These are phyloP conservation scores for Aphanocladium album DNA, from an alignment of 2,329 filamentous ascomycete genomes.

Conservation along the genomic window DNA sequence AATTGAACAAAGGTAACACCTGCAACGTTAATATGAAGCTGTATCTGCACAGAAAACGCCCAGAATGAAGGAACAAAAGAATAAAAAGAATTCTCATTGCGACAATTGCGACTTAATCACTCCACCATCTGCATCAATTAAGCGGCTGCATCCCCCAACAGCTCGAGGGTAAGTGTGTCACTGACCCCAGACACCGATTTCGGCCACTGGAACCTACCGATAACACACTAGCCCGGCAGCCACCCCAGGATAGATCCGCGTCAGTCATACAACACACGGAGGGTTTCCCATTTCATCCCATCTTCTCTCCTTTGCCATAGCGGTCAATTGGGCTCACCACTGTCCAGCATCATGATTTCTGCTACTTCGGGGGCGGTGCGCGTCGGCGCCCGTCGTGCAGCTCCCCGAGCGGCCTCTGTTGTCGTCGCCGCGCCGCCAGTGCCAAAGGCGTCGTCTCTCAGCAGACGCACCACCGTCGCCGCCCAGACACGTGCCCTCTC, in stretches of 20 bases:
- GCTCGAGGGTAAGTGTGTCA: not conserved
- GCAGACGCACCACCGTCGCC: not conserved
- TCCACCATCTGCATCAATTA: too few relatives aligned
- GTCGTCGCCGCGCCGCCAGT: not conserved
- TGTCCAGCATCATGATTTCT: slow-evolving; percentile 3
- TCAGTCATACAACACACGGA: not conserved
- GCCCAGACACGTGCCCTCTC: not conserved
- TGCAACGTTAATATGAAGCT: too few relatives aligned
- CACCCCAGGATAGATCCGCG: not conserved
- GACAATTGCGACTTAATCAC: too few relatives aligned
- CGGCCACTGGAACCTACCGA: not conserved
- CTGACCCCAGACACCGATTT: slow-evolving; percentile 3
- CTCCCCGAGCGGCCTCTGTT: not conserved
- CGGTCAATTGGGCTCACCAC: not conserved
- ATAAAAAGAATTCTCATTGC: too few relatives aligned
- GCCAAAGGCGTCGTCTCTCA: not conserved
- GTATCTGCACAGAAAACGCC: too few relatives aligned
- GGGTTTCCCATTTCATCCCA: not conserved
- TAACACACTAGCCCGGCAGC: not conserved
- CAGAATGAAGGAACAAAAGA: too few relatives aligned
- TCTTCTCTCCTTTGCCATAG: not conserved
- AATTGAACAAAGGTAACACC: too few relatives aligned
- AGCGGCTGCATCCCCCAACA: too few relatives aligned
- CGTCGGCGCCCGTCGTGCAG: slow-evolving; percentile 2
- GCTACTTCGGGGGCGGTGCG: slow-evolving; percentile 8